Base-by-base conservation (phyloP, 2,329 filamentous ascomycete genomes). In the Aspergillus aculeatinus region DNA sequence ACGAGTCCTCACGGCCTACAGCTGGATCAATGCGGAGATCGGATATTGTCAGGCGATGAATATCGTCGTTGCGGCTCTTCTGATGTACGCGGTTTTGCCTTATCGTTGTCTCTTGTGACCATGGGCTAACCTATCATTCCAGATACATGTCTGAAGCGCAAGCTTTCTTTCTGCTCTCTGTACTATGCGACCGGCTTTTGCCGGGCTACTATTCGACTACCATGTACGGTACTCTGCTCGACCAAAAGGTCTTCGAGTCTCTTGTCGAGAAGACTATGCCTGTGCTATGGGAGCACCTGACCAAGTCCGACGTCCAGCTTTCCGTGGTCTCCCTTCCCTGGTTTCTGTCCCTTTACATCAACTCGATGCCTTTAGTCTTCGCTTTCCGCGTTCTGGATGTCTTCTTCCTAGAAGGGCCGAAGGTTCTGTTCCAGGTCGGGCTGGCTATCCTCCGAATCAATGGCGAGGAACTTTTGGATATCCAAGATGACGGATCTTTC, bases 21-120 rank as follows among this genome's bases (percentile, higher is more conserved):
- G 93, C 78, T 99, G 95, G 95, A 91, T 89, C 52, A 95, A 99
- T 70, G 85, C 91, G 56, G 92, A 97, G 66, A 93, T 99, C 58
- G 95, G 95, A 66, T 99, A 99, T 77, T 99, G 95, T 76, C 95
- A 99, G 78, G 95, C 95, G 63, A 99, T 99, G 95, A 99, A 99
- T 76, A 99, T 99, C 68, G 95, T 99, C 35, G 94, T 97, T 57
- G 95, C 95, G 19, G 95, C 95, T n/a, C 81, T 99, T 60, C 84
- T 99, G 68, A 99, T 99, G 82, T 88, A 80, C 66, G 83, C 78
- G 11, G 21, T 27, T 48, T 16, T n/a, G 5, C 42, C 16, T 25
- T 21, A 14, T 42, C 16, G 9, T 48, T 14, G 2, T 23, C 6
- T 21, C n/a, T 12, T 48, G 5, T 48, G 11, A 16, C n/a, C 42